Conservation (phyloP, 768 basidiomycete genomes). For the Rhizopogon roseolus region DNA sequence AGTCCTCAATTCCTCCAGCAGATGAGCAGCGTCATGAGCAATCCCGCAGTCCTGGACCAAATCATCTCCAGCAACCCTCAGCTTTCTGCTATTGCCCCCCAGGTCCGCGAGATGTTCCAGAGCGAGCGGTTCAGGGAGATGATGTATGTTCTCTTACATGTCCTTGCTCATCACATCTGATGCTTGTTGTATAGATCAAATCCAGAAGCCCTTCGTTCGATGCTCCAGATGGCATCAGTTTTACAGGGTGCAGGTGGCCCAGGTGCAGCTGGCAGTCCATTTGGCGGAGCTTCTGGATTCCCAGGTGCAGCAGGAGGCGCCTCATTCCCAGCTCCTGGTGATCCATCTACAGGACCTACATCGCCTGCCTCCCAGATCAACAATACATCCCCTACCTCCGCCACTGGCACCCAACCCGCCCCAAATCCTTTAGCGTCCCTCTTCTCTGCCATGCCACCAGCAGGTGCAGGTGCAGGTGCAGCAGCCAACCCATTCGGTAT, state of each 20-base stretch:
- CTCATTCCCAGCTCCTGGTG: constrained; percentile 59
- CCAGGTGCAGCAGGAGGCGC: constrained; percentile 22
- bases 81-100: constrained; percentile 69
- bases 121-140: constrained; percentile 70
- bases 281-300: constrained; percentile 9
- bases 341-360: constrained; percentile 33
- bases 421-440: constrained; percentile 13
- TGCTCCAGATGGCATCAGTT: constrained; percentile 69
- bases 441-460: constrained; percentile 16
- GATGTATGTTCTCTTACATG: constrained; percentile 44
- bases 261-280: constrained; percentile 6
- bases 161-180: not conserved
- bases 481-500: constrained; percentile 16
- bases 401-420: constrained; percentile 5
- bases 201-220: constrained; percentile 68
- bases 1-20: constrained; percentile 81
- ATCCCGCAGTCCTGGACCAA: constrained; percentile 87
- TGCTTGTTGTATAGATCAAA: constrained; percentile 45
- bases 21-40: constrained; percentile 82
- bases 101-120: constrained; percentile 74
- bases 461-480: constrained; percentile 20
- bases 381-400: constrained; percentile 6
- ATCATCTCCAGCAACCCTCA: constrained; percentile 81
- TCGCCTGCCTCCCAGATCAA: constrained; percentile 20
- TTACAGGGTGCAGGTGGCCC: constrained; percentile 39